Evolutionary conservation across 257 asterid genomes (phyloP), one percentile per base, ranked within the genome.

Genomic region (Jacaranda mimosifolia): DNA sequence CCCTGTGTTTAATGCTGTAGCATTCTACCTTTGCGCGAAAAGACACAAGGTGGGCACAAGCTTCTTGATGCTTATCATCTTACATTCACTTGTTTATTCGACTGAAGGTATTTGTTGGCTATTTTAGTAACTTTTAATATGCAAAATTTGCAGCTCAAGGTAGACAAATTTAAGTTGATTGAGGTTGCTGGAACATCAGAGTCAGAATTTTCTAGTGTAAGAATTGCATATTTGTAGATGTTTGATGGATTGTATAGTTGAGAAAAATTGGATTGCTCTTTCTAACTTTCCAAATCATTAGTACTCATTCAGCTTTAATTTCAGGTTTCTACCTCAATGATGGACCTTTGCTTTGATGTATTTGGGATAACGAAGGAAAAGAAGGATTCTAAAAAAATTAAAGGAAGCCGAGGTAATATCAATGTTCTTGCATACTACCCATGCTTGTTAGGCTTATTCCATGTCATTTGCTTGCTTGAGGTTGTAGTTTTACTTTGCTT

Each of bases 151-250:
- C 88, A 95, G 99, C 89, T 95, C 74, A 95, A 93, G 86, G 97
- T 87, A 14, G 99, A 95, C 75, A 95, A 88, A 77, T 69, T 77
- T 62, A 95, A 89, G 94, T 76, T 95, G 78, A 87, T 93, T 58
- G 98, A 91, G 77, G 86, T 95, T 58, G 92, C 97, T 43, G 99
- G 98, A 52, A 87, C 97, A 74, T 88, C 98, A 65, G 99, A 95
- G 79, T 82, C 97, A 32, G 99, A 90, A 80, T 95, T 91, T 78
- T 59, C 97, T 59, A 88, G 75, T 76, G 97, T 95, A 86, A 87
- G 93, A 55, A 45, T 38, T 21, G 4, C 7, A 3, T 70, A 32
- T 49, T 79, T 45, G n/a, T 72, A 53, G 19, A 9, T 15, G 35
- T 36, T 45, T 26, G 40, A 40, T 77, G 42, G 17, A 66, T 38